Percentiles rank a stretch among this genome's conserved stretches.
Conservation (phyloP, 2,329 filamentous ascomycete species). For the Aspergillus vadensis region DNA sequence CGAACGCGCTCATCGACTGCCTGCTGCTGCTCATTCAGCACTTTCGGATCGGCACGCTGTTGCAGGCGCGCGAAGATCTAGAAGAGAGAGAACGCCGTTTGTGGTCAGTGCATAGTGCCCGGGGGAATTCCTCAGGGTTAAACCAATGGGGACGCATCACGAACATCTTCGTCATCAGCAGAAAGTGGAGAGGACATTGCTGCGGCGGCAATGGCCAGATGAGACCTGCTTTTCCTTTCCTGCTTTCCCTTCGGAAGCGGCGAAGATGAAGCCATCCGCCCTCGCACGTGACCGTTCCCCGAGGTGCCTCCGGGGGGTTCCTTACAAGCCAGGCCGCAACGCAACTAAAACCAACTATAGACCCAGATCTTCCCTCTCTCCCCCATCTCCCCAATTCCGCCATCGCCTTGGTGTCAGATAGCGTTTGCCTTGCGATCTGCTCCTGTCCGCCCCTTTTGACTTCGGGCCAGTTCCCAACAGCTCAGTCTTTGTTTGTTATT, state of each 20-base stretch:
- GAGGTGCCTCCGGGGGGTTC: neutral
- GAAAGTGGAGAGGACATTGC: conserved; percentile 48
- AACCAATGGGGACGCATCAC: conserved; percentile 1
- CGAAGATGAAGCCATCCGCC: conserved; percentile 22
- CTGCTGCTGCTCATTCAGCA: conserved; percentile 61
- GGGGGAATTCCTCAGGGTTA: neutral
- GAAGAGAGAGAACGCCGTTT: conserved; percentile 13
- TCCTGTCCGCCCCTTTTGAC: neutral
- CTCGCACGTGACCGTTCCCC: conserved; percentile 25
- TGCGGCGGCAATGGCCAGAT: conserved; percentile 37
- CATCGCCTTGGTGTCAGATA: neutral
- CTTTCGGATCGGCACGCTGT: conserved; percentile 60
- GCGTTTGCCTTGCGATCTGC: neutral
- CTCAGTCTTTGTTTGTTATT: neutral
- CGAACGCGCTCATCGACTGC: conserved; percentile 61
- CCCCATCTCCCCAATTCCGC: neutral
- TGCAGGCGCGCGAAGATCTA: conserved; percentile 41
- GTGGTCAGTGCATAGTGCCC: conserved; percentile 12
- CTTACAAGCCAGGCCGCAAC: conserved; percentile 6
- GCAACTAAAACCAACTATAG: conserved; percentile 8
- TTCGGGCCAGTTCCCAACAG: neutral
- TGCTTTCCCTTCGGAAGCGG: conserved; percentile 19
- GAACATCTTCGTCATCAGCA: conserved; percentile 47
- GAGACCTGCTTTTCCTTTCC: conserved; percentile 17
- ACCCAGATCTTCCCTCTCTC: neutral